phyloP scores from a whole-genome alignment of 305 asterid genomes.

The Fraxinus greggii region DNA sequence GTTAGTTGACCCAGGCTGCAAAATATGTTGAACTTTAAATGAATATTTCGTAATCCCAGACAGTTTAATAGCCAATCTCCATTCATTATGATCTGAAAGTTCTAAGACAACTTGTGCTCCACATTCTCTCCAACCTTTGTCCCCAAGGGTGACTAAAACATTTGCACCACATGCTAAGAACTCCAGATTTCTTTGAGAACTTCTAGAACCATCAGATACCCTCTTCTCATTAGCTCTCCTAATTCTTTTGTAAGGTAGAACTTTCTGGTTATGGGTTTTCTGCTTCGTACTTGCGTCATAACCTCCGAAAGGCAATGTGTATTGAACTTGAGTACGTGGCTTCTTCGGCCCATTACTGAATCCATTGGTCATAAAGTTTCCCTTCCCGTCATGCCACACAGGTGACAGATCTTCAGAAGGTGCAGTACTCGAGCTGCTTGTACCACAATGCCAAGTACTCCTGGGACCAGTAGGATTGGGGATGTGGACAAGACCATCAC shows the following conservation, averaged over 20 bases:
- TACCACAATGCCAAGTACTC: constrained; percentile 43
- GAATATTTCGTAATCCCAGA: constrained; percentile 73
- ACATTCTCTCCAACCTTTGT: constrained; percentile 94
- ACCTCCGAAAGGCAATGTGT: constrained; percentile 73
- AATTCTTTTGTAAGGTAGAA: constrained; percentile 74
- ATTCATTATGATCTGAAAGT: constrained; percentile 79
- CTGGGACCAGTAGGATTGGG: constrained; percentile 39
- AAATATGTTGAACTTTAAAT: constrained; percentile 65
- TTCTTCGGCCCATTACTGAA: constrained; percentile 84
- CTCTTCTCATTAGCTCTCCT: constrained; percentile 86
- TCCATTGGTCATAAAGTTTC: constrained; percentile 46
- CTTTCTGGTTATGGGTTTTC: constrained; percentile 50
- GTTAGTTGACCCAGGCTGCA: constrained; percentile 93
- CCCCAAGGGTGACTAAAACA: constrained; percentile 68
- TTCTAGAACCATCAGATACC: constrained; percentile 54
- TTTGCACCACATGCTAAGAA: constrained; percentile 63
- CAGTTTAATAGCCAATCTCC: constrained; percentile 74
- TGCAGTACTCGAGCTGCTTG: constrained; percentile 48
- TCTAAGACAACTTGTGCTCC: constrained; percentile 77
- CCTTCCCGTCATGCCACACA: constrained; percentile 52
- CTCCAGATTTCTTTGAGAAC: constrained; percentile 61
- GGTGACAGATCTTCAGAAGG: constrained; percentile 55
- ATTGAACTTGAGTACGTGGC: constrained; percentile 91
- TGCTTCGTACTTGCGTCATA: constrained; percentile 48
- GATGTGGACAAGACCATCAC: constrained; percentile 40